Evolutionary conservation across 805 yeast species (phyloP).

Genomic region (Scheffersomyces coipomensis): DNA sequence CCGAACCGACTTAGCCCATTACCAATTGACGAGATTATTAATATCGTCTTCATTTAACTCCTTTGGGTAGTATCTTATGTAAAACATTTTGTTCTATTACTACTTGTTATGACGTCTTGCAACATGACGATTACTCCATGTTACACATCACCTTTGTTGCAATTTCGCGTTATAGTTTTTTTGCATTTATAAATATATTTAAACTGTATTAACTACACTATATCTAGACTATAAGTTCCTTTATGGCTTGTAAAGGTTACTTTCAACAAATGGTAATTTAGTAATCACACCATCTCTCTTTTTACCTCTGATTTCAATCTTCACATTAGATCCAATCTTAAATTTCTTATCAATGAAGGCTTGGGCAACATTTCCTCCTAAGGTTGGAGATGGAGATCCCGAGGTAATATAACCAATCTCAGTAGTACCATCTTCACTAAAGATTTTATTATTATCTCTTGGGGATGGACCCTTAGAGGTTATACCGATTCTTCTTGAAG

Average conservation of each 20-base stretch:
- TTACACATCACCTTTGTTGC: too few species aligned
- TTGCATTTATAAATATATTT: too few species aligned
- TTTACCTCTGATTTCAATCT: constrained; percentile 83
- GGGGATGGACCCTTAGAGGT: constrained; percentile 87
- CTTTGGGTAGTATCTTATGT: too few species aligned
- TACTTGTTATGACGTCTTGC: too few species aligned
- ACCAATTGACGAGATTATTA: too few species aligned
- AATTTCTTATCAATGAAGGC: constrained; percentile 74
- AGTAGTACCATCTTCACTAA: constrained; percentile 48
- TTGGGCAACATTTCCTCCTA: constrained; percentile 85
- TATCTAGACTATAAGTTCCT: too few species aligned
- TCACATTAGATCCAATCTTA: constrained; percentile 71
- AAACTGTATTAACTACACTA: too few species aligned
- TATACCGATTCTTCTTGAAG: constrained; percentile 70
- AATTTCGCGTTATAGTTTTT: too few species aligned
- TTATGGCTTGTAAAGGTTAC: constrained; percentile 9
- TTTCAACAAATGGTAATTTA: constrained; percentile 77
- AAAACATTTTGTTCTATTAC: too few species aligned
- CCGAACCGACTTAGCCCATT: too few species aligned
- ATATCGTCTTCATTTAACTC: too few species aligned
- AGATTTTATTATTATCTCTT: constrained; percentile 71
- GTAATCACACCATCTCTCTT: constrained; percentile 70
- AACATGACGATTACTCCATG: too few species aligned
- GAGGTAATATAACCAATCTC: constrained; percentile 59
- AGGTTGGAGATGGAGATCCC: constrained; percentile 58